Conservation (phyloP, 2,329 filamentous ascomycete species). For the Monilinia laxa region DNA sequence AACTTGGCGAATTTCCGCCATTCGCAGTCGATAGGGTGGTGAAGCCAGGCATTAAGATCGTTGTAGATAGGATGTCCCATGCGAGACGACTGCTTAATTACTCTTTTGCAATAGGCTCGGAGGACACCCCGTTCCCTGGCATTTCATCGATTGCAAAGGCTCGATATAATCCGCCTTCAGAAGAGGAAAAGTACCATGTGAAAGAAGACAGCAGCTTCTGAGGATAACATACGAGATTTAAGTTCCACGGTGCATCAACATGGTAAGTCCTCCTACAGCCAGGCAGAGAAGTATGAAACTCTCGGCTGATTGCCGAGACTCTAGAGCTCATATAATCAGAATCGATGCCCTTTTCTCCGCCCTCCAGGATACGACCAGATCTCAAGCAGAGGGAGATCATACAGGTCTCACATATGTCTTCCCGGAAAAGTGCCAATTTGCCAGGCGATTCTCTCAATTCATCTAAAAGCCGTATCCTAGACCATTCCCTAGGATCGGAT, state of each 20-base stretch:
- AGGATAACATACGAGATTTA: conserved; percentile 1
- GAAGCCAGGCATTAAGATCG: neutral
- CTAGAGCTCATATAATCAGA: no score
- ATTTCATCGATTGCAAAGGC: neutral
- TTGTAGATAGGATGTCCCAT: neutral
- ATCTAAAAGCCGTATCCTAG: neutral
- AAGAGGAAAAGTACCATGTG: neutral
- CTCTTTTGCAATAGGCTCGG: neutral
- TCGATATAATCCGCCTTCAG: neutral
- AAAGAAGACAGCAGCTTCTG: neutral
- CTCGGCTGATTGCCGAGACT: no score
- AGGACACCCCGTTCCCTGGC: neutral
- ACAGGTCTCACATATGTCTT: conserved; percentile 1
- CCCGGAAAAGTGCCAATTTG: neutral
- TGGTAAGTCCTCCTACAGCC: no score
- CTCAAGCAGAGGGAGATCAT: neutral
- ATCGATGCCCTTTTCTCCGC: no score
- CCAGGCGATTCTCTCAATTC: neutral
- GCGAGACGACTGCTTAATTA: conserved; percentile 1
- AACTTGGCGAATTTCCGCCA: neutral
- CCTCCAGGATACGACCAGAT: neutral
- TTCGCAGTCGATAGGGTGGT: neutral
- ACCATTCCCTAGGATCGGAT: neutral
- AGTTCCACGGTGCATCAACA: neutral
- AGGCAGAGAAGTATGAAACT: no score